Percentiles rank a stretch among this genome's conserved stretches.
phyloP scores from a whole-genome alignment of 1,284 basidiomycete genomes.

The Ceratobasidium sp. region DNA sequence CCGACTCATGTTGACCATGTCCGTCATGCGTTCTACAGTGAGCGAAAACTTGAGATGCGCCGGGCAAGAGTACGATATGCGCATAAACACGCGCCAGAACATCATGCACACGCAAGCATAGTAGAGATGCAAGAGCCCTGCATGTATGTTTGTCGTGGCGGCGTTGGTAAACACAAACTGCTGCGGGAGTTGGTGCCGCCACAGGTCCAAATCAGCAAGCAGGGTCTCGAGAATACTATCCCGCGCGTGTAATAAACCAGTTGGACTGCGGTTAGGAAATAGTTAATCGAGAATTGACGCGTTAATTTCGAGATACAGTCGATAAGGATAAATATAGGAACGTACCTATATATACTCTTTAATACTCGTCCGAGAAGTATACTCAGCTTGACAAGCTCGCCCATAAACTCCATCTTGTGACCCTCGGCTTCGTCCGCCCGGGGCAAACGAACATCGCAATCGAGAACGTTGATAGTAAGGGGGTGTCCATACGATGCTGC shows the following conservation, averaged over 20 bases:
- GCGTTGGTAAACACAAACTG: conserved; percentile 74
- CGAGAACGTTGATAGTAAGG: conserved; percentile 88
- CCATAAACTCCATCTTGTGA: conserved; percentile 60
- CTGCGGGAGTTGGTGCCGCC: conserved; percentile 76
- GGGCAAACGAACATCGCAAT: conserved; percentile 89
- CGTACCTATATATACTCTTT: conserved; percentile 86
- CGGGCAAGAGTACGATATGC: conserved; percentile 86
- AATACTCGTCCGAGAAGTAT: conserved; percentile 84
- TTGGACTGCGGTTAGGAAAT: conserved; percentile 61
- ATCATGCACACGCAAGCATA: conserved; percentile 88
- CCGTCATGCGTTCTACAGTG: conserved; percentile 78
- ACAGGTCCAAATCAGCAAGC: conserved; percentile 74
- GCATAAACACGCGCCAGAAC: conserved; percentile 94
- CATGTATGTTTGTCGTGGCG: conserved; percentile 57
- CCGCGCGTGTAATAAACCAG: conserved; percentile 79
- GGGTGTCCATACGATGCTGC: conserved; percentile 83
- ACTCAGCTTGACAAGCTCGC: conserved; percentile 84
- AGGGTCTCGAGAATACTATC: conserved; percentile 76
- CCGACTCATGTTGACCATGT: conserved; percentile 71
- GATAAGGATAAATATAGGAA: background rate
- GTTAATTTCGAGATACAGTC: no score
- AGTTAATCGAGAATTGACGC: background rate
- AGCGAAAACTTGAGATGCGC: conserved; percentile 82
- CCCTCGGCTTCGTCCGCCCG: conserved; percentile 67
- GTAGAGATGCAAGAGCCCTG: conserved; percentile 83